Evolutionary conservation across 1,284 basidiomycete genomes (phyloP).

Genomic region (Leccinum cinnamomeum): DNA sequence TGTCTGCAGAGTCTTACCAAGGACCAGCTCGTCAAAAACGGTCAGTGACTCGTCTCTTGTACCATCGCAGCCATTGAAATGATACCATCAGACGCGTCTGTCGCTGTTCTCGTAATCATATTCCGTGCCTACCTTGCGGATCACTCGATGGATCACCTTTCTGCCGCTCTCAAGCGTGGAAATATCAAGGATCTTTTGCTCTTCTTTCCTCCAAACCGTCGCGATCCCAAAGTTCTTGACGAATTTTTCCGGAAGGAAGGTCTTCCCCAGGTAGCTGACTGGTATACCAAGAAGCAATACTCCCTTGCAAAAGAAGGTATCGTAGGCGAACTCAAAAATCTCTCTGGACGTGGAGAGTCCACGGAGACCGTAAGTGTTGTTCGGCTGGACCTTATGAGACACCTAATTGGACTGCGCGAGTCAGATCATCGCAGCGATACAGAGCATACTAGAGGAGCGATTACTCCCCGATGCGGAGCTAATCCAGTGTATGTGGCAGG

Average conservation of each 20-base stretch:
- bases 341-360: conserved; percentile 59
- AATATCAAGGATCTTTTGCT: conserved; percentile 83
- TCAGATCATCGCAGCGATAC: conserved; percentile 77
- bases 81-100: conserved; percentile 60
- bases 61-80: neutral
- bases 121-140: conserved; percentile 80
- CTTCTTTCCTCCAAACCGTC: conserved; percentile 86
- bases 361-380: conserved; percentile 55
- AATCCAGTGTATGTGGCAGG: conserved; percentile 88
- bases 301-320: conserved; percentile 72
- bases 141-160: conserved; percentile 86
- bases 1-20: conserved; percentile 85
- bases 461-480: conserved; percentile 83
- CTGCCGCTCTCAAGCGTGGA: conserved; percentile 73
- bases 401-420: conserved; percentile 14
- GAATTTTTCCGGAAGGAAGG: conserved; percentile 84
- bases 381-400: conserved; percentile 5
- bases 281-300: conserved; percentile 88
- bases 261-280: conserved; percentile 80
- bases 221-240: conserved; percentile 72
- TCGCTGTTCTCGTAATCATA: conserved; percentile 76
- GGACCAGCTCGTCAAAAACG: conserved; percentile 94
- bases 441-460: conserved; percentile 62
- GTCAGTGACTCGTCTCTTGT: conserved; percentile 41
- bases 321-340: conserved; percentile 58